These are phyloP conservation scores for Carex arenaria DNA, from an alignment of 202 grass and related monocot species.

Conservation along the genomic window DNA sequence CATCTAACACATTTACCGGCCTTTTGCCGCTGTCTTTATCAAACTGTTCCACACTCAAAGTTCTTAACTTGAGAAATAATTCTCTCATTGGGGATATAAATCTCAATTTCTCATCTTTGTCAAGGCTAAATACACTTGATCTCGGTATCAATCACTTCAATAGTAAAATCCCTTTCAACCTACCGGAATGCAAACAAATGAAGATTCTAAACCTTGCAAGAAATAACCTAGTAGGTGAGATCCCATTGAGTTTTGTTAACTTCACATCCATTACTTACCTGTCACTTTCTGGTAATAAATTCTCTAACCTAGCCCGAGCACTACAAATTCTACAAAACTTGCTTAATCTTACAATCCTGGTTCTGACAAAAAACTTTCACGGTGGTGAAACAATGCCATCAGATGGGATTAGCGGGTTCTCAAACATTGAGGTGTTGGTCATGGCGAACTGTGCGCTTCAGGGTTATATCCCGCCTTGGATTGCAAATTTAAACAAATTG, in stretches of 20 bases:
- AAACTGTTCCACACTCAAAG: slow-evolving; percentile 32
- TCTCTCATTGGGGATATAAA: slow-evolving; percentile 45
- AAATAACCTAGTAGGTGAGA: slow-evolving; percentile 56
- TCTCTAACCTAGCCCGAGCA: slow-evolving; percentile 49
- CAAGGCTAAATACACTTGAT: slow-evolving; percentile 54
- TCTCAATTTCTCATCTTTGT: slow-evolving; percentile 38
- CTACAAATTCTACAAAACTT: slow-evolving; percentile 67
- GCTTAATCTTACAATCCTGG: slow-evolving; percentile 48
- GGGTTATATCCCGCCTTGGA: slow-evolving; percentile 49
- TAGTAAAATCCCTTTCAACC: slow-evolving; percentile 58
- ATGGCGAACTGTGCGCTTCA: slow-evolving; percentile 66
- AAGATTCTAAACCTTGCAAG: slow-evolving; percentile 65
- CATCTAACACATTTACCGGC: slow-evolving; percentile 53
- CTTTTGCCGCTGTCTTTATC: slow-evolving; percentile 61
- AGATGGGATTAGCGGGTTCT: slow-evolving; percentile 61
- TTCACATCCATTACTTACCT: slow-evolving; percentile 52
- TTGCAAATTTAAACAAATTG: slow-evolving; percentile 37
- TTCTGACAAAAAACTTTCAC: slow-evolving; percentile 66
- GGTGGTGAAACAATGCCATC: slow-evolving; percentile 49
- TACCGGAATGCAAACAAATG: slow-evolving; percentile 34
- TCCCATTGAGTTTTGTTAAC: slow-evolving; percentile 58
- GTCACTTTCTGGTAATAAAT: slow-evolving; percentile 56
- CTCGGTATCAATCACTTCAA: slow-evolving; percentile 46
- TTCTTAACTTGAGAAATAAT: slow-evolving; percentile 80
- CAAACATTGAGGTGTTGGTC: slow-evolving; percentile 58